phyloP scores from a whole-genome alignment of 202 grass and related monocot species.

The Setaria viridis region DNA sequence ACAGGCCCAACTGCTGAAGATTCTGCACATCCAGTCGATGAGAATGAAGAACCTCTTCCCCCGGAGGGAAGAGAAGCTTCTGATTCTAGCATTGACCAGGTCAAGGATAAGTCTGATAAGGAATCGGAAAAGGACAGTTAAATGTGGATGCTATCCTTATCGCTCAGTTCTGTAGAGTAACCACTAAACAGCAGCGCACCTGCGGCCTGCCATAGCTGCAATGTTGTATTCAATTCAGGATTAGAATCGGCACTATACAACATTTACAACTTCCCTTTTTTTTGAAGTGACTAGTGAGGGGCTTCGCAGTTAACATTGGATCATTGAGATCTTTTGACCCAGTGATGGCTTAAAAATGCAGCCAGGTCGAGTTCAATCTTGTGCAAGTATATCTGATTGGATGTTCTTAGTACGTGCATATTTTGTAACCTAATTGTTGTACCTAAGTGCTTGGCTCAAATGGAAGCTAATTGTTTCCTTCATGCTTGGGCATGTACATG shows the following conservation, averaged over 20 bases:
- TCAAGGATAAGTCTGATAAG: neutral
- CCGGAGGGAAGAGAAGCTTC: conserved; percentile 4
- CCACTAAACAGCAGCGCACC: neutral
- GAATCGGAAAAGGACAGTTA: conserved; percentile 9
- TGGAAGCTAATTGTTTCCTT: no score
- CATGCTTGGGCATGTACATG: no score
- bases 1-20: conserved; percentile 5
- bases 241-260: neutral
- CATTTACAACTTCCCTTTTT: no score
- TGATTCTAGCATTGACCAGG: conserved; percentile 19
- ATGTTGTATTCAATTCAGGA: neutral
- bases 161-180: neutral
- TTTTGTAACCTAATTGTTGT: no score
- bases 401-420: no score
- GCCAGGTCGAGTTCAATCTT: no score
- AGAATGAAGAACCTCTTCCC: neutral
- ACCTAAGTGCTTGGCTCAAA: no score
- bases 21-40: neutral
- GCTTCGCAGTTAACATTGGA: no score
- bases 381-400: no score
- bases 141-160: neutral
- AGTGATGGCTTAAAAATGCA: no score
- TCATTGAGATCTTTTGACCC: no score
- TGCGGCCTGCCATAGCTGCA: neutral
- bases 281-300: no score